These are phyloP conservation scores for Termitomyces sp. DNA, from an alignment of 768 basidiomycete genomes.

Conservation along the genomic window DNA sequence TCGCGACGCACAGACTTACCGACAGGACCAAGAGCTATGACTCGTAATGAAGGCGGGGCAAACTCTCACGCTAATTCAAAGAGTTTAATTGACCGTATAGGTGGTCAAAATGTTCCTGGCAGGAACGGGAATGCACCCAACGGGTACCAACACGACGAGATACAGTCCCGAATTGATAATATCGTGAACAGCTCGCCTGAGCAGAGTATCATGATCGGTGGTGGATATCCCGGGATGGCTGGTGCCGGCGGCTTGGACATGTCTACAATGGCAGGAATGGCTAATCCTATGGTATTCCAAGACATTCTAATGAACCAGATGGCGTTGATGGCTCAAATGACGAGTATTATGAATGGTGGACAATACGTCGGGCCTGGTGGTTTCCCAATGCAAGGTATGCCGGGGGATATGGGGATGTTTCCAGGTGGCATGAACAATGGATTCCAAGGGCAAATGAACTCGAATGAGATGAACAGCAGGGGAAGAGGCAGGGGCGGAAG, in stretches of 20 bases:
- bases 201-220: conserved; percentile 52
- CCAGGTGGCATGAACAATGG: conserved; percentile 34
- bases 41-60: conserved; percentile 32
- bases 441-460: conserved; percentile 29
- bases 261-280: conserved; percentile 50
- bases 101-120: conserved; percentile 42
- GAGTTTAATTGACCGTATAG: conserved; percentile 81
- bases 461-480: conserved; percentile 23
- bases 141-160: conserved; percentile 53
- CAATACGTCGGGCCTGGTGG: conserved; percentile 54
- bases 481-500: conserved; percentile 40
- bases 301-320: conserved; percentile 92
- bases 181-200: conserved; percentile 58
- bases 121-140: conserved; percentile 27
- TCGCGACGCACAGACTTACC: conserved; percentile 72
- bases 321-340: conserved; percentile 93
- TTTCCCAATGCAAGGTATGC: conserved; percentile 57
- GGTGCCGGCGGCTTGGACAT: conserved; percentile 54
- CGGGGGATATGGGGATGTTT: conserved; percentile 49
- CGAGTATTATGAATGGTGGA: conserved; percentile 68
- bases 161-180: conserved; percentile 75
- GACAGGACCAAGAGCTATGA: conserved; percentile 84
- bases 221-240: conserved; percentile 38
- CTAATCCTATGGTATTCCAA: conserved; percentile 71
- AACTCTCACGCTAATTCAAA: conserved; percentile 32